phyloP scores from a whole-genome alignment of 495 filamentous ascomycete species.

The Tuber borchii region DNA sequence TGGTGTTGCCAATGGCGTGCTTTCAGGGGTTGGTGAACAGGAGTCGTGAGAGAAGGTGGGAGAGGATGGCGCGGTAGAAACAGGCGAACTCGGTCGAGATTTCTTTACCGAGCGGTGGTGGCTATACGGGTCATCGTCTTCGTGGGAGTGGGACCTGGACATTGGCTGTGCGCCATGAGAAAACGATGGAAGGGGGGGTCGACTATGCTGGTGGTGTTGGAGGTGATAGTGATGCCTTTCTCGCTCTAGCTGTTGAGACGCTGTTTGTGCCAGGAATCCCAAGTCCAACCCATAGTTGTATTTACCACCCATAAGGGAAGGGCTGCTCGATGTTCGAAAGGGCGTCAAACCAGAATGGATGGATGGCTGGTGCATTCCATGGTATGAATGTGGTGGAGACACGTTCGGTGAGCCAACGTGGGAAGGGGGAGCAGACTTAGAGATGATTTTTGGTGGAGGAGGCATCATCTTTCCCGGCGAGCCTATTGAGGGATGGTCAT shows the following conservation, averaged over 20 bases:
- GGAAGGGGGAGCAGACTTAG: slow-evolving; percentile 82
- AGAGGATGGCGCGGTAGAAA: slow-evolving; percentile 90
- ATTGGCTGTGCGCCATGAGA: slow-evolving; percentile 67
- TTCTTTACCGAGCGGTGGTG: slow-evolving; percentile 70
- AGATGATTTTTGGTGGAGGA: slow-evolving; percentile 68
- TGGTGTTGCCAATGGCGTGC: slow-evolving; percentile 91
- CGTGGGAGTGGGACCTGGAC: slow-evolving; percentile 85
- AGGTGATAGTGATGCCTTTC: slow-evolving; percentile 55
- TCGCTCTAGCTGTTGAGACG: slow-evolving; percentile 75
- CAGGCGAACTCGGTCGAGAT: slow-evolving; percentile 84
- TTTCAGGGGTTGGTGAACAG: slow-evolving; percentile 89
- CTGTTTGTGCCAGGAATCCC: slow-evolving; percentile 83
- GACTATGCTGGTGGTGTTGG: slow-evolving; percentile 54
- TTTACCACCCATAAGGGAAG: slow-evolving; percentile 42
- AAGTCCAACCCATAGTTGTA: slow-evolving; percentile 62
- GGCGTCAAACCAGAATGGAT: slow-evolving; percentile 35
- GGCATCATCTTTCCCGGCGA: slow-evolving; percentile 63
- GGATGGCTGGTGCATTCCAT: slow-evolving; percentile 39
- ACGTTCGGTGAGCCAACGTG: slow-evolving; percentile 88
- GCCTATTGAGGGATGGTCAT: slow-evolving; percentile 38
- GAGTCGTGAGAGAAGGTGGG: slow-evolving; percentile 98
- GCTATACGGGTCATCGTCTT: slow-evolving; percentile 63
- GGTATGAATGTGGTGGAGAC: slow-evolving; percentile 85
- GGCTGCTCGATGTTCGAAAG: slow-evolving; percentile 44
- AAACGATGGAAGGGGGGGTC: slow-evolving; percentile 70